A percentile compares a stretch with the other conserved stretches of the same genome.
These are phyloP conservation scores for Nothophaeocryptopus gaeumannii DNA, from an alignment of 2,329 filamentous ascomycete genomes.

Conservation along the genomic window DNA sequence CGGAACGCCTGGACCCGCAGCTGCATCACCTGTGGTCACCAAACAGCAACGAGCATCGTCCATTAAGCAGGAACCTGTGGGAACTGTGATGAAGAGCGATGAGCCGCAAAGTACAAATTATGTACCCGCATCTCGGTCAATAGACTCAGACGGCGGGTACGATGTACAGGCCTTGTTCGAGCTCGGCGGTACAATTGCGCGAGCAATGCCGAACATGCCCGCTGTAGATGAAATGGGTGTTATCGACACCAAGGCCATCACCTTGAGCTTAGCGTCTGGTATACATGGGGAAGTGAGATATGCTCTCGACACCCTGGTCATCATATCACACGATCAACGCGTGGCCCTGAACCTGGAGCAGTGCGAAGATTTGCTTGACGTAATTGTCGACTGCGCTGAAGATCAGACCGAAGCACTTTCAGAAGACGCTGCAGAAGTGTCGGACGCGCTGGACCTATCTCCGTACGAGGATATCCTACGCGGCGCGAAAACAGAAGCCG, in stretches of 20 bases:
- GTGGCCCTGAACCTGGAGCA: conserved; percentile 66
- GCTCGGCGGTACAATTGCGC: conserved; percentile 64
- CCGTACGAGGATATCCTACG: conserved; percentile 86
- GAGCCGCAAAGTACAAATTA: conserved; percentile 35
- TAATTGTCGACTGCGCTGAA: conserved; percentile 84
- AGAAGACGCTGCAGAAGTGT: conserved; percentile 79
- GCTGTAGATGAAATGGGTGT: conserved; percentile 74
- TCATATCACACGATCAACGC: conserved; percentile 63
- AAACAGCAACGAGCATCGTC: conserved; percentile 32
- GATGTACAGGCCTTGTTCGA: conserved; percentile 63
- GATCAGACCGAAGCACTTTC: conserved; percentile 81
- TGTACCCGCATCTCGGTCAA: conserved; percentile 24
- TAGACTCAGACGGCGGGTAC: conserved; percentile 61
- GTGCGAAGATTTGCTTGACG: conserved; percentile 86
- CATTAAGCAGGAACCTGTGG: conserved; percentile 29
- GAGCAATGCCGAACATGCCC: conserved; percentile 72
- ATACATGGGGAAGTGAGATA: conserved; percentile 86
- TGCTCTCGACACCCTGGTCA: conserved; percentile 78
- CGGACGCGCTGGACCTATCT: conserved; percentile 76
- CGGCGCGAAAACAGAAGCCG: conserved; percentile 70
- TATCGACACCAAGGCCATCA: conserved; percentile 86
- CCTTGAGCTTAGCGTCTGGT: conserved; percentile 83
- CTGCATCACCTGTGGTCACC: conserved; percentile 29
- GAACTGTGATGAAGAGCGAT: conserved; percentile 33
- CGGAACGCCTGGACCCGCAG: conserved; percentile 17